Base-by-base conservation (phyloP, 495 filamentous ascomycete species). In the Neurospora sp. region DNA sequence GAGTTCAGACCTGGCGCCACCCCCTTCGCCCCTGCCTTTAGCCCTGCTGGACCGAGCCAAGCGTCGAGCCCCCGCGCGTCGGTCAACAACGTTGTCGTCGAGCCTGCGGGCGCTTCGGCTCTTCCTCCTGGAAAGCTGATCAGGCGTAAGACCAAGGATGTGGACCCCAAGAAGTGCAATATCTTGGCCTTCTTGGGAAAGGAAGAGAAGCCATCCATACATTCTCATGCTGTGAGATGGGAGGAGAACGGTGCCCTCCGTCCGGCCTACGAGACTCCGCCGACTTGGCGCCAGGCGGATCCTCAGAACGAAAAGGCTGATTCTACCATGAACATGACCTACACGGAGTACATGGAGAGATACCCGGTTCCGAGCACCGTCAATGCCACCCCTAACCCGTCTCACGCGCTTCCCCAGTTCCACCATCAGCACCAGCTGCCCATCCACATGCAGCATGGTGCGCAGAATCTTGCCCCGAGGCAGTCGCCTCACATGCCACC, bases 1-100 rank as follows among this genome's bases (percentile, higher is more conserved):
- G 94, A 96, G 77, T 97, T 97, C 82, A 89, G 90, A 75, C 93
- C 93, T 4, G 94, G 90, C 77, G 89, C 93, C 10, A 66, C 54
- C 6, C 54, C 54, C 3, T 90, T 91, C 46, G 93, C 93, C 4
- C 89, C 85, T 62, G 84, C 91, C 0, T 97, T 97, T 81, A 93
- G 88, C 73, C 94, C 93, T n/a, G 87, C 85, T 75, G 87, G 85
- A 74, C 87, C 85, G 69, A 91, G 88, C 75, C 85, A 84, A 73
- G 84, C 88, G 20, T 92, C 91, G 20, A 93, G 89, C 78, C 90
- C 92, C 12, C 86, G 87, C 70, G 85, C 89, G 3, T 87, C 81
- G 11, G 79, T 84, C 16, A 85, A 84, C 74, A 80, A 85, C 75
- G 80, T 83, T 46, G 79, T 77, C 38, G 83, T 86, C 75, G 54